phyloP scores from a whole-genome alignment of 352 stramenopile genomes.

The Globisporangium nodosum region DNA sequence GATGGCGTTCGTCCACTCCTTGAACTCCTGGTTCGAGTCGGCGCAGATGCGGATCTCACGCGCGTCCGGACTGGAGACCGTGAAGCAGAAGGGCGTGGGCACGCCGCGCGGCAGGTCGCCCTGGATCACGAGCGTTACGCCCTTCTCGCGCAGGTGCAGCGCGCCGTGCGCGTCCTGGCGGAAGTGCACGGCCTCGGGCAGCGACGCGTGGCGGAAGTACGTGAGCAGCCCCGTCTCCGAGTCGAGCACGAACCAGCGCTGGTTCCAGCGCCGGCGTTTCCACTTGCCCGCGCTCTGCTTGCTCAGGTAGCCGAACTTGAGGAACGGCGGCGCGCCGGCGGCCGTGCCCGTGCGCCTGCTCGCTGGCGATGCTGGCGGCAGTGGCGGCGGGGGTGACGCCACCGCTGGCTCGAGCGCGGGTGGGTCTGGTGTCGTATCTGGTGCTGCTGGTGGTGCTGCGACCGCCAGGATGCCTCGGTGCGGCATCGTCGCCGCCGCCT shows the following conservation, averaged over 20 bases:
- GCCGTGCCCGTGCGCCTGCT: neutral
- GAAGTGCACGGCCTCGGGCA: slow-evolving; percentile 42
- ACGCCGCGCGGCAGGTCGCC: slow-evolving; percentile 58
- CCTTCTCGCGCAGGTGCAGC: slow-evolving; percentile 38
- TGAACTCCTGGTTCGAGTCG: slow-evolving; percentile 65
- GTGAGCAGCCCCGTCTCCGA: slow-evolving; percentile 49
- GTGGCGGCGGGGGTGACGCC: neutral
- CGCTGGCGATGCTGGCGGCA: neutral
- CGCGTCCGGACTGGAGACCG: slow-evolving; percentile 30
- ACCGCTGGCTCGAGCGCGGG: neutral
- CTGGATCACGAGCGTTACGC: slow-evolving; percentile 62
- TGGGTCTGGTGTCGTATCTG: no score
- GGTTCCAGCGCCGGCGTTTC: slow-evolving; percentile 76
- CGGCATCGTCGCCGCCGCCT: neutral
- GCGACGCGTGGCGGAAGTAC: slow-evolving; percentile 71
- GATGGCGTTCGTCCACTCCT: slow-evolving; percentile 70
- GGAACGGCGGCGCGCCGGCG: slow-evolving; percentile 7
- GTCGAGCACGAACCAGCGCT: slow-evolving; percentile 79
- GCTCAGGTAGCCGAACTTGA: slow-evolving; percentile 58
- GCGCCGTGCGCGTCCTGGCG: slow-evolving; percentile 54
- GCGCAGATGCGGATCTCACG: slow-evolving; percentile 54
- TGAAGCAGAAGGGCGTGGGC: slow-evolving; percentile 82
- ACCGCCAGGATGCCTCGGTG: neutral
- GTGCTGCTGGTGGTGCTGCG: neutral
- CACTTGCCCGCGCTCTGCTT: slow-evolving; percentile 79